These are phyloP conservation scores for Cyanidioschyzon merolae DNA, from an alignment of 23 red algal genomes.

Conservation along the genomic window DNA sequence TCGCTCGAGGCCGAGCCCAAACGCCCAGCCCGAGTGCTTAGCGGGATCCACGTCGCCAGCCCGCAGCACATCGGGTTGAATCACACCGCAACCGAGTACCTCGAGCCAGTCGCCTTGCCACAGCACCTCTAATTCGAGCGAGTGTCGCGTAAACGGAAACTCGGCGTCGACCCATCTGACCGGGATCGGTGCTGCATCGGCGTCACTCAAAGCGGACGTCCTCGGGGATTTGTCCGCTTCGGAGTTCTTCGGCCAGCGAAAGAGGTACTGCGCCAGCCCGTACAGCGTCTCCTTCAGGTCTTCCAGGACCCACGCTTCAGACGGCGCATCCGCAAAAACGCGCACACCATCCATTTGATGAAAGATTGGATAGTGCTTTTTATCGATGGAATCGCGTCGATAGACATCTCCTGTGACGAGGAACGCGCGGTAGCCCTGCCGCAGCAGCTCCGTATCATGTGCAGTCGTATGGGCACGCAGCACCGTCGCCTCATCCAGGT, in stretches of 20 bases:
- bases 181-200: neutral
- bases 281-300: conserved; percentile 45
- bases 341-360: conserved; percentile 83
- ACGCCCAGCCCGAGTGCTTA: conserved; percentile 70
- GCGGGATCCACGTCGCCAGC: conserved; percentile 23
- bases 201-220: neutral
- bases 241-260: conserved; percentile 33
- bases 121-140: conserved; percentile 84
- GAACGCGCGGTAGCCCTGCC: conserved; percentile 39
- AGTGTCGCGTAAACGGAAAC: conserved; percentile 81
- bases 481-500: conserved; percentile 41
- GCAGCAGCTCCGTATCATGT: conserved; percentile 45
- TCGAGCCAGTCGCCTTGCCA: conserved; percentile 92
- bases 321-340: conserved; percentile 28
- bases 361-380: conserved; percentile 92
- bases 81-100: conserved; percentile 65
- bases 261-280: conserved; percentile 44
- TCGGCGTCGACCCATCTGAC: conserved; percentile 72
- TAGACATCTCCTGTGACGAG: conserved; percentile 83
- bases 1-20: conserved; percentile 84
- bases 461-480: conserved; percentile 97
- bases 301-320: conserved; percentile 22
- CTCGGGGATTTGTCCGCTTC: too few species aligned
- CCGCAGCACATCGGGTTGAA: conserved; percentile 49
- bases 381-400: conserved; percentile 81